These are phyloP conservation scores for Perkinsus marinus DNA, from an alignment of 169 alveolate genomes.

Conservation along the genomic window DNA sequence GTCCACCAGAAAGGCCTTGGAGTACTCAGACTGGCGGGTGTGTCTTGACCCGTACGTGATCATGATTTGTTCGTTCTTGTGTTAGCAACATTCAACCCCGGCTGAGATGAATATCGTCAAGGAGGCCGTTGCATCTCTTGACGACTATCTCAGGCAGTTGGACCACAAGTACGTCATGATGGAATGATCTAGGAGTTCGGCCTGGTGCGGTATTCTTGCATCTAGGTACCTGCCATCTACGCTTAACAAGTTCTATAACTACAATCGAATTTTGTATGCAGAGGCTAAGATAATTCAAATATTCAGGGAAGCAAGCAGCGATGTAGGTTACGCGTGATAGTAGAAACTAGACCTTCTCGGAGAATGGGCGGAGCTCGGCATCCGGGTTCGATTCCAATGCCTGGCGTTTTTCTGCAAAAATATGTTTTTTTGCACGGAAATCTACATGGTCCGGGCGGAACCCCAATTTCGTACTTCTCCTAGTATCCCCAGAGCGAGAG, in stretches of 20 bases:
- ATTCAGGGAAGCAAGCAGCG: background rate
- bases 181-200: background rate
- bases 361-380: too few species aligned
- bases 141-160: background rate
- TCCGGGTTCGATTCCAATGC: too few species aligned
- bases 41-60: background rate
- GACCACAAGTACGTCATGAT: background rate
- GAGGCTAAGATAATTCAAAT: background rate
- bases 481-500: too few species aligned
- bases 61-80: background rate
- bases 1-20: too few species aligned
- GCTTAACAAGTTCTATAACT: background rate
- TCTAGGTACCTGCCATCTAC: background rate
- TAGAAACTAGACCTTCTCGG: too few species aligned
- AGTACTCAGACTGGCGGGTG: too few species aligned
- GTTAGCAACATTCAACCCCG: background rate
- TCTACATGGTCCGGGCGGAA: too few species aligned
- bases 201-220: background rate
- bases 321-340: background rate
- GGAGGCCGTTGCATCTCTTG: background rate
- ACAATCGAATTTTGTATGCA: background rate
- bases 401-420: too few species aligned
- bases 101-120: background rate
- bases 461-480: too few species aligned
- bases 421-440: too few species aligned